These are phyloP conservation scores for Carex myosuroides DNA, from an alignment of 176 grass and related monocot species.

Conservation along the genomic window DNA sequence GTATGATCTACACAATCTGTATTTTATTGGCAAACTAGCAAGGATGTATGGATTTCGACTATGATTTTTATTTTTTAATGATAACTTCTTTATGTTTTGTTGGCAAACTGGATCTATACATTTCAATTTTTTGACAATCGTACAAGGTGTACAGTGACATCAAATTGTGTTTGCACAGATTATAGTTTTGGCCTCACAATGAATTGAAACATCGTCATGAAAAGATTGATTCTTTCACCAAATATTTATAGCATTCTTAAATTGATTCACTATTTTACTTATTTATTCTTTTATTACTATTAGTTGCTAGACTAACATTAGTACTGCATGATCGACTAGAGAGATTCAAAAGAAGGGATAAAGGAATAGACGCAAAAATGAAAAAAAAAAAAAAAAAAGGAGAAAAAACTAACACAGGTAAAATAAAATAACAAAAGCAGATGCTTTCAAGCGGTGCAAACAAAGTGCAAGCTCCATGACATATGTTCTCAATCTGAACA, in stretches of 20 bases:
- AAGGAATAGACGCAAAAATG: neutral
- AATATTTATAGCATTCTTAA: neutral
- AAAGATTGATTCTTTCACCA: no score
- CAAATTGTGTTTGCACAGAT: neutral
- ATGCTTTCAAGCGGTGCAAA: neutral
- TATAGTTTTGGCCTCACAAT: no score
- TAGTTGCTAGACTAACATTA: neutral
- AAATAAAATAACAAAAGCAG: neutral
- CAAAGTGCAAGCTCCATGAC: slow-evolving; percentile 7
- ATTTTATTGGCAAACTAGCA: no score
- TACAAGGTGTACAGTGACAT: neutral
- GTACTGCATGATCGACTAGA: neutral
- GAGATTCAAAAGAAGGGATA: neutral
- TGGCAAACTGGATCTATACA: neutral
- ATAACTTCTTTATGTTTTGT: neutral
- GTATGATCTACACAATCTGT: no score
- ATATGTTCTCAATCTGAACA: slow-evolving; percentile 6
- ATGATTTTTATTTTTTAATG: no score
- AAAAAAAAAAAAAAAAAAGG: no score
- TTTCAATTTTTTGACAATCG: neutral
- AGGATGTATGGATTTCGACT: no score
- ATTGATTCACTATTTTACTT: neutral
- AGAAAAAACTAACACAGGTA: neutral
- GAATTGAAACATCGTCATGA: no score
- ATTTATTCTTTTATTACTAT: neutral